Evolutionary conservation across 306 rosid genomes (phyloP).

Genomic region (Lithocarpus polystachyus): DNA sequence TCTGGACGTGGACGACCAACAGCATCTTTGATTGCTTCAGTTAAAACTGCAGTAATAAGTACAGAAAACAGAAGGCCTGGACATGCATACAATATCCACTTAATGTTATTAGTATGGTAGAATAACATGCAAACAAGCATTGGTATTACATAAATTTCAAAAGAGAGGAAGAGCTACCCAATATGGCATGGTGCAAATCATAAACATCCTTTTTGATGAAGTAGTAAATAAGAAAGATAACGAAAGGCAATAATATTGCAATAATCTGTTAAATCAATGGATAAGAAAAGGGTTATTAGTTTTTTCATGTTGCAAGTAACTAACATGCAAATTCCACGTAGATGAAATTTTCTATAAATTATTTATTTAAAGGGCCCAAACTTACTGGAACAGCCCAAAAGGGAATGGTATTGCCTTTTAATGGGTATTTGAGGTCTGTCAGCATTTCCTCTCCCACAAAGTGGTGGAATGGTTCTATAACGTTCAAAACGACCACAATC

Average conservation of each 20-base stretch:
- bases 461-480: constrained; percentile 84
- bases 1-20: constrained; percentile 96
- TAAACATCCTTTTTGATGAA: constrained; percentile 71
- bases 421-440: constrained; percentile 73
- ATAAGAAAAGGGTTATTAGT: background rate
- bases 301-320: constrained; percentile 1
- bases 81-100: constrained; percentile 18
- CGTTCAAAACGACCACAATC: constrained; percentile 54
- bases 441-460: constrained; percentile 89
- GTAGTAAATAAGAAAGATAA: constrained; percentile 54
- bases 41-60: constrained; percentile 73
- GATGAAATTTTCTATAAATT: background rate
- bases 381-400: constrained; percentile 92
- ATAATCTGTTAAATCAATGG: constrained; percentile 46
- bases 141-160: background rate
- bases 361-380: constrained; percentile 5
- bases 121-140: constrained; percentile 1
- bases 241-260: constrained; percentile 65
- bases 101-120: constrained; percentile 1
- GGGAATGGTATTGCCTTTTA: constrained; percentile 77
- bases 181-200: constrained; percentile 82
- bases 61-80: constrained; percentile 87
- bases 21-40: constrained; percentile 90
- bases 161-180: constrained; percentile 52
- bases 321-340: constrained; percentile 1